Evolutionary conservation across 495 filamentous ascomycete species (phyloP).

Genomic region (Daldinia grandis): DNA sequence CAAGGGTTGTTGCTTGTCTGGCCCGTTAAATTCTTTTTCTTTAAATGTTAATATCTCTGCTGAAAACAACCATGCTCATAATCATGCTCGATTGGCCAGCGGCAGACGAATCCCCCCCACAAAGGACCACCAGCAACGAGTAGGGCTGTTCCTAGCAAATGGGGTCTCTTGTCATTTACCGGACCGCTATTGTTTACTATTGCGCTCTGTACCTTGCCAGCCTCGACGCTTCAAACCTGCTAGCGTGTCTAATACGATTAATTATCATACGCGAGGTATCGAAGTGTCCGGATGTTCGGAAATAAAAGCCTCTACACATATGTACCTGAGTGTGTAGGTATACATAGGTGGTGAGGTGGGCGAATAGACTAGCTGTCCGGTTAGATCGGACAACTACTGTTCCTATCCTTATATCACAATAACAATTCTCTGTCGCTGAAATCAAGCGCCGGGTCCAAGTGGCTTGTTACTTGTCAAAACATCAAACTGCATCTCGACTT

Average conservation of each 20-base stretch:
- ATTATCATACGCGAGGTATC: slow-evolving; percentile 5
- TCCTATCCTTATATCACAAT: neutral
- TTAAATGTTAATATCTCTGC: slow-evolving; percentile 27
- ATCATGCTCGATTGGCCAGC: slow-evolving; percentile 21
- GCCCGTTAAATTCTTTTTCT: slow-evolving; percentile 2
- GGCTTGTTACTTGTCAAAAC: neutral
- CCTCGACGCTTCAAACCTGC: slow-evolving; percentile 9
- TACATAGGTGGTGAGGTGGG: neutral
- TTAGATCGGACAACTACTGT: neutral
- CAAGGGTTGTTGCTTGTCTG: slow-evolving; percentile 12
- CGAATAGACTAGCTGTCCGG: neutral
- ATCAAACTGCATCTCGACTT: neutral
- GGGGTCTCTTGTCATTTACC: slow-evolving; percentile 19
- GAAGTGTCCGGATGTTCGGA: slow-evolving; percentile 20
- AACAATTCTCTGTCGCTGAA: neutral
- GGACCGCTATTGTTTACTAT: neutral
- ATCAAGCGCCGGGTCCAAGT: neutral
- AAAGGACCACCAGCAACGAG: slow-evolving; percentile 21
- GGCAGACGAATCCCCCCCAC: slow-evolving; percentile 24
- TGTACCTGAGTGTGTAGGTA: neutral
- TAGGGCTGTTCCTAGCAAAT: slow-evolving; percentile 37
- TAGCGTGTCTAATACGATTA: slow-evolving; percentile 7
- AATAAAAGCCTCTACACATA: slow-evolving; percentile 1
- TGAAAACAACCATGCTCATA: slow-evolving; percentile 13
- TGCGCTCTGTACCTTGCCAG: slow-evolving; percentile 8